Evolutionary conservation across 2,329 filamentous ascomycete genomes (phyloP), one percentile per base, ranked within the genome.

Genomic region (Ustilaginoidea virens): DNA sequence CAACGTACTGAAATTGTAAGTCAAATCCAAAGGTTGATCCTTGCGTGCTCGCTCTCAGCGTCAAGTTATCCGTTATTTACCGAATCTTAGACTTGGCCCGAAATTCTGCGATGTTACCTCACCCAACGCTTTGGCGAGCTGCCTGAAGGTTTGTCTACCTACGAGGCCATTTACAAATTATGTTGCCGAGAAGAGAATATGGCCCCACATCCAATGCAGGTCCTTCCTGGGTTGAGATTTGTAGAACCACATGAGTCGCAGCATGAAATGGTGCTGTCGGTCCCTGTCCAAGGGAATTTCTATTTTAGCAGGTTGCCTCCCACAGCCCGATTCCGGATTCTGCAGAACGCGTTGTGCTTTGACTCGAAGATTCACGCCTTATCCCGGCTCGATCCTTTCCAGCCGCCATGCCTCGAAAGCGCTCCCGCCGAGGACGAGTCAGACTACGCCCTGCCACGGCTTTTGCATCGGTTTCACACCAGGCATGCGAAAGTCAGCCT

Each of bases 401-500:
- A 41, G 1, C 31, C 39, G 1, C 51, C 47, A 5, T n/a, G 10
- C 12, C 9, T 27, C 4, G 23, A 27, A 12, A 10, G 9, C 7
- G 26, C n/a, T 12, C 24, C 11, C 8, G 11, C 20, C 16, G 18
- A 13, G 11, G 13, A 26, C 16, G n/a, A n/a, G n/a, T n/a, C n/a
- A n/a, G 30, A 32, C 4, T 21, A 23, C 5, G 14, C 20, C 1
- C 17, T 21, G 7, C 7, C 31, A 1, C 38, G 44, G 2, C 48
- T 59, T 1, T 39, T 48, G 1, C 49, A 49, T 14, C 45, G 52
- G 1, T 63, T 67, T 25, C 55, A 60, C 16, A 44, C 58, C 39
- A 58, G 32, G 11, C 35, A 7, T 12, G 24, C 1, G 15, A 33
- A 2, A 34, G 51, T 48, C 5, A 53, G 34, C 18, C 39, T 66